phyloP scores from a whole-genome alignment of 2,329 filamentous ascomycete species.

The Beauveria varroae region DNA sequence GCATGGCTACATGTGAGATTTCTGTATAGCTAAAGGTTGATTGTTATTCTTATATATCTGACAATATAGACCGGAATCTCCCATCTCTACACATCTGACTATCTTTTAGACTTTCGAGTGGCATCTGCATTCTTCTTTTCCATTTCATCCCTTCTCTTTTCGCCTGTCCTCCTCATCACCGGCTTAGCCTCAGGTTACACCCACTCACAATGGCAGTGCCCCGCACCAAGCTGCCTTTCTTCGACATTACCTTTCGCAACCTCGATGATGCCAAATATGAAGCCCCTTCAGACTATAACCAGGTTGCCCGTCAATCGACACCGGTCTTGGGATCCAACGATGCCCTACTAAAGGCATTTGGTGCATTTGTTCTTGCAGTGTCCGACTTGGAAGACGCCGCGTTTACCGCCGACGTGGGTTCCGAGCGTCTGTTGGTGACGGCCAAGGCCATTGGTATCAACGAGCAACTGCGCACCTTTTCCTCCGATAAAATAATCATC shows the following conservation, averaged over 20 bases:
- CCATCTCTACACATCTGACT: not conserved
- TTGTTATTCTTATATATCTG: not conserved
- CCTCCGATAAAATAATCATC: not conserved
- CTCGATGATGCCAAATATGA: slow-evolving; percentile 1
- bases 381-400: slow-evolving; percentile 6
- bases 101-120: not conserved
- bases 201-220: not conserved
- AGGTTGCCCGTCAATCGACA: not conserved
- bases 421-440: slow-evolving; percentile 7
- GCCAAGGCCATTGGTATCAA: slow-evolving; percentile 4
- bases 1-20: slow-evolving; percentile 1
- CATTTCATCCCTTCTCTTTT: not conserved
- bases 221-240: slow-evolving; percentile 12
- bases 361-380: slow-evolving; percentile 3
- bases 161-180: not conserved
- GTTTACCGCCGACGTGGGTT: slow-evolving; percentile 7
- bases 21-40: not conserved
- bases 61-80: not conserved
- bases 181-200: too few relatives aligned
- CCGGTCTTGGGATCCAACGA: not conserved
- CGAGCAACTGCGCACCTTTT: not conserved
- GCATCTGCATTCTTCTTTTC: not conserved
- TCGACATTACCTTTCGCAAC: slow-evolving; percentile 6
- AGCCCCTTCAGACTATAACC: slow-evolving; percentile 6
- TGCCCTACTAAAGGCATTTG: slow-evolving; percentile 3